Evolutionary conservation across 768 basidiomycete species (phyloP), one percentile per base, ranked within the genome.

Genomic region (Naematelia encephala): DNA sequence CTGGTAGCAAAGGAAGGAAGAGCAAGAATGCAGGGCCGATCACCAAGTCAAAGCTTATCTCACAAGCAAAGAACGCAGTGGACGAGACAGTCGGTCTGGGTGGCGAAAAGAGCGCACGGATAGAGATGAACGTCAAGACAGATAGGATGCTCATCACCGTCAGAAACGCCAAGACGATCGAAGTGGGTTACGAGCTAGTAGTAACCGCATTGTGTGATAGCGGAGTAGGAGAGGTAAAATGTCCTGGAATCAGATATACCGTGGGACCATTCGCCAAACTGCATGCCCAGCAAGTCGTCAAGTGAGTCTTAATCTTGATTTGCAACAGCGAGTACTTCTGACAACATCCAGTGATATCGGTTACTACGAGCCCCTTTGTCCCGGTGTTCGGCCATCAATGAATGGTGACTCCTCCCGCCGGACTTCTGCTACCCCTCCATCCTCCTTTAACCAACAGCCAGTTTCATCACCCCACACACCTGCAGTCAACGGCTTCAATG

Each of bases 111-210:
- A 81, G 79, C 8, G 87, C 87, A 64, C 79, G 82, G 65, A 82
- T 96, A 28, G 67, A 73, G 2, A 63, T 77, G 66, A 51, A 56
- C 12, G 56, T 73, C 12, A 85, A 87, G 0, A 80, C 82, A 5
- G 84, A 85, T 23, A 88, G 91, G 66, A 87, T 87, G 12, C 86
- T 89, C 5, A 86, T 89, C 25, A 87, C 91, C 10, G 80, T 92
- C 64, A 89, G 86, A 56, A 82, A 87, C 10, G 91, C 68, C 2
- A 72, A 66, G 47, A 51, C 64, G 47, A 87, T 94, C 56, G 90
- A 93, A 69, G 86, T 94, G 48, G 87, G 84, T 0, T 94, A 93
- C 76, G 82, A 83, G 49, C 79, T 93, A 44, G 81, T 81, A 29
- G 86, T 91, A 54, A 89, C 85, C 75, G 90, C 90, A 1, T 81